Base-by-base conservation (phyloP, 2,329 filamentous ascomycete genomes). In the Scleromitrula shiraiana region DNA sequence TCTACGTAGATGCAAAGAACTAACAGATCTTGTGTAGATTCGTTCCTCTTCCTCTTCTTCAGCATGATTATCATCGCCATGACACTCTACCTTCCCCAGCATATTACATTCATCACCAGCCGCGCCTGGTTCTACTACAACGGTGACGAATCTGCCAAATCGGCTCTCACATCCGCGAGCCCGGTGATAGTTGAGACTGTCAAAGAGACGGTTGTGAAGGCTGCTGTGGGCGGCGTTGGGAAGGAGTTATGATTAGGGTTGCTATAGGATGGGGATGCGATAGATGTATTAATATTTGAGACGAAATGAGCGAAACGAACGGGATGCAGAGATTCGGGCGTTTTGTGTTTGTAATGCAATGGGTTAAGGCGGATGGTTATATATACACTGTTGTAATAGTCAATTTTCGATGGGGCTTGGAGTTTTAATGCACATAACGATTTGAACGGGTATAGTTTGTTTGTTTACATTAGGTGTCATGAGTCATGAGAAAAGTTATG, bases 111-210 rank as follows among this genome's bases (percentile, higher is more conserved):
- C 64, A 83, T 98, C 60, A 78, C 83, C 63, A 80, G 82, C 64
- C 85, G 91, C 64, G 83, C 88, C 46, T 95, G 88, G 79, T 98
- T 96, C 74, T 98, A 98, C 74, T 87, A 88, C 67, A 83, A 83
- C 56, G 93, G 93, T 58, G 89, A 95, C 63, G 76, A 80, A 58
- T 75, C 73, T 50, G 71, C 56, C 12, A 60, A 57, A 37, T 50
- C 41, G 17, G 51, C 49, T 14, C 50, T 59, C 10, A 49, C 52
- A 14, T 58, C 57, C 14, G 51, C 54, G 32, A 55, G 53, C 23
- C 52, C 57, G 17, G 47, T 53, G 3, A 20, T 59, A 12, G 46
- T 51, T 10, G 53, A 59, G 29, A 53, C 53, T 41, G 54, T 56
- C 17, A 61, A 57, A 46, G 53, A 61, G 53, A 60, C 55, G 3